These are phyloP conservation scores for Xylaria castorea DNA, from an alignment of 495 filamentous ascomycete species.

Conservation along the genomic window DNA sequence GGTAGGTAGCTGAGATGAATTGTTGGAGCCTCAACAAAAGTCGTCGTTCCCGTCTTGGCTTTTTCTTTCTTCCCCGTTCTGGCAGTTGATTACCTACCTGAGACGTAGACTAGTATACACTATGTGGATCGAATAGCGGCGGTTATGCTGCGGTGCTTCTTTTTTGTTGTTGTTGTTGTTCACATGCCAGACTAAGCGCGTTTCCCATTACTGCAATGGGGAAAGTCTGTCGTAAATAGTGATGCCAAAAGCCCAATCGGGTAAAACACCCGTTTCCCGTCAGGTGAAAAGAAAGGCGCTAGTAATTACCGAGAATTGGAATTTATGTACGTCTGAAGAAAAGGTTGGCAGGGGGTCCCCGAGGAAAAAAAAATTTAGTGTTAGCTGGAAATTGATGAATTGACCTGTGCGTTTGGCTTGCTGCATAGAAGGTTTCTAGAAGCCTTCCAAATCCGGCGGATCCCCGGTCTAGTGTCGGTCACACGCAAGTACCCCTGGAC, in stretches of 20 bases:
- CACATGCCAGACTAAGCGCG: constrained; percentile 1
- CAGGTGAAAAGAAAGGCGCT: not conserved
- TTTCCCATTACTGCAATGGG: not conserved
- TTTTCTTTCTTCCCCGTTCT: constrained; percentile 8
- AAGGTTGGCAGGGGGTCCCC: not conserved
- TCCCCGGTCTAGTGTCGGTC: constrained; percentile 8
- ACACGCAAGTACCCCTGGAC: constrained; percentile 10
- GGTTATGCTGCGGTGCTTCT: not conserved
- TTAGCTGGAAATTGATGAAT: not conserved
- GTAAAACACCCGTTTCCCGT: constrained; percentile 8
- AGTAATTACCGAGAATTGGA: constrained; percentile 3
- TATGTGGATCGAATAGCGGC: constrained; percentile 11
- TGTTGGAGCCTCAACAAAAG: constrained; percentile 22
- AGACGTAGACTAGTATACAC: not conserved
- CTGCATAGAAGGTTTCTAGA: constrained; percentile 27
- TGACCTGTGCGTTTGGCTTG: constrained; percentile 3
- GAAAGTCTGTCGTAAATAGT: not conserved
- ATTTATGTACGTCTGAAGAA: not conserved
- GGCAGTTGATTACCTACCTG: constrained; percentile 8
- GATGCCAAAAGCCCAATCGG: not conserved
- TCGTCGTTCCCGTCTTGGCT: constrained; percentile 14
- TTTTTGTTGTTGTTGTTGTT: not conserved
- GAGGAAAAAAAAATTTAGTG: not conserved
- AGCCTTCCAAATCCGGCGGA: constrained; percentile 8
- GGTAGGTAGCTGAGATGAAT: not conserved